Percentiles rank a stretch among this genome's conserved stretches.
These are phyloP conservation scores for Trichophyton mentagrophytes DNA, from an alignment of 2,329 filamentous ascomycete species.

Conservation along the genomic window DNA sequence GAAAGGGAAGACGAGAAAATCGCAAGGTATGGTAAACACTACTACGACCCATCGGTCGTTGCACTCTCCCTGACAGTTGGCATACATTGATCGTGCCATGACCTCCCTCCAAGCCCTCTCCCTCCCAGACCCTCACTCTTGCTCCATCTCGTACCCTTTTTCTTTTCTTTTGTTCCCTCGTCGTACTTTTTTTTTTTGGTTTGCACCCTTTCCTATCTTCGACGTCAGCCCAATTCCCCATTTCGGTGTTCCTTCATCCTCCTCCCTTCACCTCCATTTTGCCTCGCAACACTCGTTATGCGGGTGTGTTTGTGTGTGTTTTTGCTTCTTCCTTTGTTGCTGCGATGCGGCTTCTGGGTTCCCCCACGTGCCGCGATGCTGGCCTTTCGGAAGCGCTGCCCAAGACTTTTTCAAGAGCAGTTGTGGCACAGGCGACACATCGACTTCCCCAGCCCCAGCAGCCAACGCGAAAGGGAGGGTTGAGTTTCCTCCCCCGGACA, in stretches of 20 bases:
- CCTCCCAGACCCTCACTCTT: background rate
- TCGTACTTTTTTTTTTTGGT: too few relatives aligned
- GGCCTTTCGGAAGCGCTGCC: background rate
- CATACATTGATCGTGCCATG: constrained; percentile 7
- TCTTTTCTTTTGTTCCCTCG: background rate
- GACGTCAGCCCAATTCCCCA: background rate
- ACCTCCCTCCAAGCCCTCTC: background rate
- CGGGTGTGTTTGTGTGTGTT: background rate
- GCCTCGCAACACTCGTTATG: background rate
- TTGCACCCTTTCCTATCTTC: background rate
- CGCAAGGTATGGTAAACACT: constrained; percentile 54
- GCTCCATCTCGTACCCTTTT: background rate
- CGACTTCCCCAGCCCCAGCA: background rate
- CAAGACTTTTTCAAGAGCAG: background rate
- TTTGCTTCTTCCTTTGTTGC: background rate
- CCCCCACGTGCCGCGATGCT: background rate
- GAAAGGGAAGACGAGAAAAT: constrained; percentile 99
- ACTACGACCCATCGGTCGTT: constrained; percentile 13
- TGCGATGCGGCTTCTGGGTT: background rate
- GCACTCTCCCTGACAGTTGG: constrained; percentile 10
- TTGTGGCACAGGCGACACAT: background rate
- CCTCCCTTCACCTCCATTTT: background rate
- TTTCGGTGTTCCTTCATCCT: background rate
- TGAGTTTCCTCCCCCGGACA: too few relatives aligned
- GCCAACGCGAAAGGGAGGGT: too few relatives aligned